phyloP scores from a whole-genome alignment of 108 stramenopile species.

The Fragilaria crotonensis region DNA sequence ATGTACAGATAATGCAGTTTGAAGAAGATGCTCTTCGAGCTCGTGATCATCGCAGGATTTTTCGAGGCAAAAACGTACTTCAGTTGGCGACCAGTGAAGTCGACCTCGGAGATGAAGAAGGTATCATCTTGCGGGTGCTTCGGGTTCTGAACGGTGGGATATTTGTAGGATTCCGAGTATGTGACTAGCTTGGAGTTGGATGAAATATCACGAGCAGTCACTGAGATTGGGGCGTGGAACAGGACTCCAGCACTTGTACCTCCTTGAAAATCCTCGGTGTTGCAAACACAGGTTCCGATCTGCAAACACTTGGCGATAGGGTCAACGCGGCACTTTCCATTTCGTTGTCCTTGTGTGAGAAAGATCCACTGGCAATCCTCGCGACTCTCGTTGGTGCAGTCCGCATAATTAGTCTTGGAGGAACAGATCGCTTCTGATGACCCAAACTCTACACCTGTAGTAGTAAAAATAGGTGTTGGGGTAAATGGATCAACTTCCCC shows the following conservation, averaged over 20 bases:
- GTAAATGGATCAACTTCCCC: too few species aligned
- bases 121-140: background rate
- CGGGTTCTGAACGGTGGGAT: background rate
- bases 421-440: too few species aligned
- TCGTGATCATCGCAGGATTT: background rate
- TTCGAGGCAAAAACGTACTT: background rate
- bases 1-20: background rate
- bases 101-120: background rate
- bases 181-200: background rate
- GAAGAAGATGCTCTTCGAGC: background rate
- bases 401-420: too few species aligned
- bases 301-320: background rate
- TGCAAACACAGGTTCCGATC: background rate
- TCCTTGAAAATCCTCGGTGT: background rate
- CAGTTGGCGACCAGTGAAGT: background rate
- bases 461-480: too few species aligned
- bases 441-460: too few species aligned
- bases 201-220: background rate
- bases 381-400: too few species aligned
- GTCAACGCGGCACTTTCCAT: background rate
- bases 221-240: background rate
- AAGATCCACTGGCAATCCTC: conserved; percentile 1
- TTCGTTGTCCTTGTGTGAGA: background rate
- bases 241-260: background rate
- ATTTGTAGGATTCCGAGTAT: background rate